phyloP scores from a whole-genome alignment of 1,284 basidiomycete species.

The Tilletia walkeri region DNA sequence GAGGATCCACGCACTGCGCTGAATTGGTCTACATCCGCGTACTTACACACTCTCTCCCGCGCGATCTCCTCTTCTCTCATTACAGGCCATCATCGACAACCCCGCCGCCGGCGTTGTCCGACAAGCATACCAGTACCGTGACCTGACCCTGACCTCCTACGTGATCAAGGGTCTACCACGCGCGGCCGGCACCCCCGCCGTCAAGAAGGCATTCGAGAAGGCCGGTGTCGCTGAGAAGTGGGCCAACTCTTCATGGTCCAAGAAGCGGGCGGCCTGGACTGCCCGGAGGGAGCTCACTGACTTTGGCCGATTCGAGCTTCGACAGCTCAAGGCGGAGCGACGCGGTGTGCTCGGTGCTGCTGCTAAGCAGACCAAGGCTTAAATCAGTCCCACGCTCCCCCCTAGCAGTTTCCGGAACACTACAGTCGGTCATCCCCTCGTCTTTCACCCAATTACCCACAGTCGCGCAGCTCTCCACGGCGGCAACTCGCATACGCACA shows the following conservation, averaged over 20 bases:
- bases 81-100: constrained; percentile 89
- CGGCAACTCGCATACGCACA: neutral
- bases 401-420: neutral
- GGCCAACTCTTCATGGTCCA: constrained; percentile 78
- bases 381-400: neutral
- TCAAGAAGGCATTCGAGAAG: constrained; percentile 86
- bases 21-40: too few relatives aligned
- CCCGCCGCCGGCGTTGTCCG: constrained; percentile 86
- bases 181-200: constrained; percentile 73
- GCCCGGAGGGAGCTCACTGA: constrained; percentile 78
- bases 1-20: too few relatives aligned
- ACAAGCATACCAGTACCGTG: constrained; percentile 85
- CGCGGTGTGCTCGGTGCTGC: constrained; percentile 56
- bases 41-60: neutral
- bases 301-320: constrained; percentile 73
- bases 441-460: neutral
- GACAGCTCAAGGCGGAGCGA: constrained; percentile 62
- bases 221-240: constrained; percentile 73
- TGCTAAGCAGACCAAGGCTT: constrained; percentile 35
- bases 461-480: neutral
- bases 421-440: neutral
- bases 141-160: constrained; percentile 87
- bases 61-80: neutral
- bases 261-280: constrained; percentile 77
- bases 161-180: constrained; percentile 82